Evolutionary conservation across 331 rosid species (phyloP), one percentile per base, ranked within the genome.

Genomic region (Acacia concinna): DNA sequence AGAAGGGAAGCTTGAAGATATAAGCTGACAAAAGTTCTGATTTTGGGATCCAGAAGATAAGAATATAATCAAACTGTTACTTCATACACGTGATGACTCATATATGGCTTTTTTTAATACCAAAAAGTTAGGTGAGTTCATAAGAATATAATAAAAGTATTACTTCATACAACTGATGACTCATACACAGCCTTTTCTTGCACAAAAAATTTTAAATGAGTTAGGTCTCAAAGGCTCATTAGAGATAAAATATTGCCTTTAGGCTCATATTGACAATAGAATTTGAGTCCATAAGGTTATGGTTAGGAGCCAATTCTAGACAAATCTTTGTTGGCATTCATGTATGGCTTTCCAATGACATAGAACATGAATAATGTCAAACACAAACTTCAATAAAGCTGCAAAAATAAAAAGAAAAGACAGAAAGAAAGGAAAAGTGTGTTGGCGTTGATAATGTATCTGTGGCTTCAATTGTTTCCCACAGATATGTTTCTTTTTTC

Each of bases 1-100:
- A 51, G 59, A 52, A 52, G 28, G 10, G 60, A 21, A 52, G 28
- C 18, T 56, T 71, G 81, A 69, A 46, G 89, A 84, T 89, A 87
- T 87, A 81, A 85, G 78, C 76, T 37, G 86, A 83, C 76, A 82
- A 82, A 81, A 57, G 84, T 59, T 78, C 67, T 41, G 35, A 34
- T 65, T 57, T 74, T 74, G 28, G 77, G 56, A 56, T 79, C 87
- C 89, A 85, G 84, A 65, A 80, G 85, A 72, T 75, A 21, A 74
- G 87, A 85, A 85, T 44, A 46, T 46, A 15, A 46, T 85, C 83
- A 71, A 46, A 46, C 83, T 67, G 49, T 78, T 80, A 62, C 76
- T 82, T 77, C 41, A 44, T 63, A 15, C 35, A 12, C 20, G 27
- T 27, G 76, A 38, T 56, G 73, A 64, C 11, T 49, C 12, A 66